Evolutionary conservation across 768 basidiomycete species (phyloP).

Genomic region (Amanita exitialis): DNA sequence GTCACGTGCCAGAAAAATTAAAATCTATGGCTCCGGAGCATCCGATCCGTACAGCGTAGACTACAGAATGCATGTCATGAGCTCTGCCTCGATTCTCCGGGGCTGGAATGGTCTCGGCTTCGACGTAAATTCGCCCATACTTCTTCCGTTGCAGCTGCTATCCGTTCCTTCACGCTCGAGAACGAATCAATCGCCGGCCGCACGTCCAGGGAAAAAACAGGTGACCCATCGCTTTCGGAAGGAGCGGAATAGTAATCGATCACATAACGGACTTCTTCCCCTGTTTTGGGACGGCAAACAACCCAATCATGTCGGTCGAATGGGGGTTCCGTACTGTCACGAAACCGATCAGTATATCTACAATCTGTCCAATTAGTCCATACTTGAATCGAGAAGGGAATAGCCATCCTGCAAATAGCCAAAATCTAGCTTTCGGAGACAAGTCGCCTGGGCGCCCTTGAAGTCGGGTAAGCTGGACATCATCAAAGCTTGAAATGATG

Average conservation of each 20-base stretch:
- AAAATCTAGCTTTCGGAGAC: constrained; percentile 89
- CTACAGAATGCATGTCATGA: background rate
- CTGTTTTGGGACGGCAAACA: constrained; percentile 67
- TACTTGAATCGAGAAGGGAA: constrained; percentile 88
- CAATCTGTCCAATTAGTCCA: constrained; percentile 16
- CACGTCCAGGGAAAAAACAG: constrained; percentile 93
- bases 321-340: constrained; percentile 71
- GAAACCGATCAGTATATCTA: background rate
- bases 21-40: background rate
- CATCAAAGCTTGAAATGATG: constrained; percentile 38
- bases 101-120: constrained; percentile 11
- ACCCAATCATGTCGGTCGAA: constrained; percentile 99
- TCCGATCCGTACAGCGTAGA: background rate
- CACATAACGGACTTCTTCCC: constrained; percentile 86
- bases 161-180: constrained; percentile 63
- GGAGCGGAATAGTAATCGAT: constrained; percentile 98
- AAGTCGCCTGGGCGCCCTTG: constrained; percentile 87
- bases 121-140: constrained; percentile 45
- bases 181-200: constrained; percentile 88
- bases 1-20: constrained; percentile 2
- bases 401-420: constrained; percentile 80
- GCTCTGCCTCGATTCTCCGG: background rate
- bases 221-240: constrained; percentile 80
- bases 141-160: constrained; percentile 59
- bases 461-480: constrained; percentile 73